These are phyloP conservation scores for Candida palmyrensis DNA, from an alignment of 805 yeast species.

Conservation along the genomic window DNA sequence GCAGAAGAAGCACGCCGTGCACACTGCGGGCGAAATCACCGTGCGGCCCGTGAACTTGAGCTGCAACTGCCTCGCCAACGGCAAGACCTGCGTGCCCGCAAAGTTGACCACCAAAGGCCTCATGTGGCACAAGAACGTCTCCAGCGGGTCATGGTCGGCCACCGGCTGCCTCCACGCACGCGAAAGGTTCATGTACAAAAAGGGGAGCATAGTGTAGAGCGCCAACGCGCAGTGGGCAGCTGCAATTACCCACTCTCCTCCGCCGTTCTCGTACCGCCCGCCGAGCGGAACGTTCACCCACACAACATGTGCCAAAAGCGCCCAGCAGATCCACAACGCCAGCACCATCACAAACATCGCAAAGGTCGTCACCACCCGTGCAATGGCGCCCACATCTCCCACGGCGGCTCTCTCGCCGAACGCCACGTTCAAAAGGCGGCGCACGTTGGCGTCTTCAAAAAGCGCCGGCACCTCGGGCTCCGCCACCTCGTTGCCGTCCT, in stretches of 20 bases:
- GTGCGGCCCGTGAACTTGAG: background rate
- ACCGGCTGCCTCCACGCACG: slow-evolving; percentile 1
- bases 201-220: slow-evolving; percentile 17
- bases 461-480: slow-evolving; percentile 3
- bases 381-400: slow-evolving; percentile 2
- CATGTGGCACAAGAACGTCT: no score
- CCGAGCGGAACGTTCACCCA: no score
- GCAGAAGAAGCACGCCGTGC: no score
- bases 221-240: slow-evolving; percentile 13
- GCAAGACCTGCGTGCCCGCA: slow-evolving; percentile 10
- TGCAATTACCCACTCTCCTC: no score
- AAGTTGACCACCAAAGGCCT: slow-evolving; percentile 11
- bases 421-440: background rate
- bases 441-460: slow-evolving; percentile 1
- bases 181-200: background rate
- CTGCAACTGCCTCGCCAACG: slow-evolving; percentile 4
- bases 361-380: slow-evolving; percentile 15
- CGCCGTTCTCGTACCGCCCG: no score
- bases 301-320: no score
- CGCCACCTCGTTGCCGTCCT: slow-evolving; percentile 11
- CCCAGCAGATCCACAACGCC: slow-evolving; percentile 5
- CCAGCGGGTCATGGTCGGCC: no score
- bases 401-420: background rate
- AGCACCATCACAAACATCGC: slow-evolving; percentile 16
- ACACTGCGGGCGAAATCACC: background rate